Evolutionary conservation across 2,329 filamentous ascomycete species (phyloP), one percentile per base, ranked within the genome.

Genomic region (Madurella mycetomatis): DNA sequence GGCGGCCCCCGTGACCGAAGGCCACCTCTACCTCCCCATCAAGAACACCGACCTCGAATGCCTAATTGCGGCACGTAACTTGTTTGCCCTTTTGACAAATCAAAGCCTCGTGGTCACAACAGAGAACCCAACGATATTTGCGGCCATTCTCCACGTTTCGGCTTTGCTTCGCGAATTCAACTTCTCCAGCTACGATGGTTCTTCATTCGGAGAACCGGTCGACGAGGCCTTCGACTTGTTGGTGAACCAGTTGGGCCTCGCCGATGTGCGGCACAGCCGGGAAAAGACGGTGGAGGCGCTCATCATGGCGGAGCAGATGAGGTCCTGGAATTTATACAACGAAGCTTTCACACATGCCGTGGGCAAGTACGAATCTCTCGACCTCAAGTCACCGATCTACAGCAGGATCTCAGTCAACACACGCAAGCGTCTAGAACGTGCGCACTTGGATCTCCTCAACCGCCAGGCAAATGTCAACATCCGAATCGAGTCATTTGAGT

Each of bases 341-440:
- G 91, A 96, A 70, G 90, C 90, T 0, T 97, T 96, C 65, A 85
- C 91, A 5, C 94, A 97, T 69, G 90, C 86, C 0, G 90, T 89
- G 9, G 94, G 92, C 47, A 95, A 94, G 70, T 90, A 92, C 55
- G 81, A 88, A 17, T 79, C 90, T 32, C 83, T 91, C 55, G 76
- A 80, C 2, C 72, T 91, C 45, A 81, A 84, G 42, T 85, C 83
- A 47, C 82, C 84, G 0, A 82, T 94, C 46, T 92, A 84, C 69
- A 75, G 79, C 25, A 76, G 87, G 64, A 81, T 97, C 41, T 88
- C 85, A 1, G 70, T 76, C 0, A 79, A 82, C 58, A 95, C 92
- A 0, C 82, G 84, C 44, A 87, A 90, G 62, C 83, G 88, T n/a
- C 76, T 97, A 8, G 90, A 94, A 65, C 83, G 90, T 57, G 87